These are phyloP conservation scores for Chaetoscypha palmicola DNA, from an alignment of 2,329 filamentous ascomycete species.

Conservation along the genomic window DNA sequence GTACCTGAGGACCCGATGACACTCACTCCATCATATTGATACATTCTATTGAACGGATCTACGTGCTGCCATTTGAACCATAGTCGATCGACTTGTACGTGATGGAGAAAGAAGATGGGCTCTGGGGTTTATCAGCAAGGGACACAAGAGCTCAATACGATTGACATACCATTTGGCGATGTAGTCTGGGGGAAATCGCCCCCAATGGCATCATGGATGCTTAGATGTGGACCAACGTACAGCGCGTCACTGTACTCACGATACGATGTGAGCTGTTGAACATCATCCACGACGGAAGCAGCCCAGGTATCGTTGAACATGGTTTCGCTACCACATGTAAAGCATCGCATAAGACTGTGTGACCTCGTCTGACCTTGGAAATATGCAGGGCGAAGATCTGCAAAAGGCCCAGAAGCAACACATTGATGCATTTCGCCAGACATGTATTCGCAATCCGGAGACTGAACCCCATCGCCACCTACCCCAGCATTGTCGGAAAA, in stretches of 20 bases:
- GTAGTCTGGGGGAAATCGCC: conserved; percentile 2
- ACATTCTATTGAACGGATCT: conserved; percentile 6
- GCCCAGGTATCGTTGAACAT: conserved; percentile 2
- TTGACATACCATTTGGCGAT: conserved; percentile 4
- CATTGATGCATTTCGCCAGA: background rate
- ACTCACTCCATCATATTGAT: conserved; percentile 16
- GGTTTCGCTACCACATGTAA: conserved; percentile 2
- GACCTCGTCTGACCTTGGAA: background rate
- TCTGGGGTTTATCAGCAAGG: conserved; percentile 28
- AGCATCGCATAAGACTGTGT: conserved; percentile 4
- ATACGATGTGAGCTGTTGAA: background rate
- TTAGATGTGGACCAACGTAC: conserved; percentile 3
- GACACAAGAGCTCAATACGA: background rate
- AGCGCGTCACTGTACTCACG: background rate
- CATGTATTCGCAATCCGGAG: conserved; percentile 6
- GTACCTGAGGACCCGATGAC: conserved; percentile 6
- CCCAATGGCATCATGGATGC: conserved; percentile 5
- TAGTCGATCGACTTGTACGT: conserved; percentile 24
- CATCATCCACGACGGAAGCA: background rate
- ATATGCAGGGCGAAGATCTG: conserved; percentile 2
- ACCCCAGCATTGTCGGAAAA: background rate
- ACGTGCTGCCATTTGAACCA: conserved; percentile 32
- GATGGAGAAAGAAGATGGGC: conserved; percentile 31
- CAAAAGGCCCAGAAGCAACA: conserved; percentile 6
- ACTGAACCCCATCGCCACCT: conserved; percentile 5